Evolutionary conservation across 139 green algal species (phyloP).

Genomic region (Chlamydomonas incerta): DNA sequence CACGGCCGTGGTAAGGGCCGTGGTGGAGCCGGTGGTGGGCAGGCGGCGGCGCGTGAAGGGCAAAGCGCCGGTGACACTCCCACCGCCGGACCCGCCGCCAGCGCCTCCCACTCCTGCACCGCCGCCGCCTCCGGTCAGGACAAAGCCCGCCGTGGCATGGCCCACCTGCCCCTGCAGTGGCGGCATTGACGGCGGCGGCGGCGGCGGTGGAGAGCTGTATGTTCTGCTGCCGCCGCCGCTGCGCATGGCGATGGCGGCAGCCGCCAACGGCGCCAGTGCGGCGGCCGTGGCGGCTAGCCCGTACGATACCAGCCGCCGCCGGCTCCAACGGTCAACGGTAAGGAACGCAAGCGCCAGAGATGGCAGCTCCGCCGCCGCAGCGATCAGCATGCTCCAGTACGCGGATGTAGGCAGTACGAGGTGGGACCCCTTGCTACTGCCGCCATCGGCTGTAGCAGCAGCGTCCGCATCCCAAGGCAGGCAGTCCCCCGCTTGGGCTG

Average conservation of each 20-base stretch:
- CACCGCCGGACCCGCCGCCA: too few species aligned
- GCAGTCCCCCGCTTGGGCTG: too few species aligned
- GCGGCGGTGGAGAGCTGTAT: background rate
- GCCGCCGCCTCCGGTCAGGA: too few species aligned
- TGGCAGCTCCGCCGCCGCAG: slow-evolving; percentile 14
- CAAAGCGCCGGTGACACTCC: too few species aligned
- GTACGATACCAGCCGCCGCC: background rate
- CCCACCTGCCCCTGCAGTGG: too few species aligned
- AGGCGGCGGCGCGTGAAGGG: too few species aligned
- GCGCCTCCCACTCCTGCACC: too few species aligned
- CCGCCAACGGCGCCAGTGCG: slow-evolving; percentile 9
- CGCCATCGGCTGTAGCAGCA: background rate
- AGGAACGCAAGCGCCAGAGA: slow-evolving; percentile 1
- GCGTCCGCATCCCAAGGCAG: too few species aligned
- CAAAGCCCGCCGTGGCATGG: too few species aligned
- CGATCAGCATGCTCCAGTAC: slow-evolving; percentile 7
- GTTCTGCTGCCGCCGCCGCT: background rate
- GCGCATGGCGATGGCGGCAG: too few species aligned
- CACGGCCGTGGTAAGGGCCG: background rate
- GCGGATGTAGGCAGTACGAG: background rate
- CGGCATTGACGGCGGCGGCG: too few species aligned
- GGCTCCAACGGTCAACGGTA: slow-evolving; percentile 11
- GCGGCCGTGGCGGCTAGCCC: slow-evolving; percentile 12
- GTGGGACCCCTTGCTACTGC: background rate
- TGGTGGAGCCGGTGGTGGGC: background rate